These are phyloP conservation scores for Naganishia sp. DNA, from an alignment of 1,284 basidiomycete species.

Conservation along the genomic window DNA sequence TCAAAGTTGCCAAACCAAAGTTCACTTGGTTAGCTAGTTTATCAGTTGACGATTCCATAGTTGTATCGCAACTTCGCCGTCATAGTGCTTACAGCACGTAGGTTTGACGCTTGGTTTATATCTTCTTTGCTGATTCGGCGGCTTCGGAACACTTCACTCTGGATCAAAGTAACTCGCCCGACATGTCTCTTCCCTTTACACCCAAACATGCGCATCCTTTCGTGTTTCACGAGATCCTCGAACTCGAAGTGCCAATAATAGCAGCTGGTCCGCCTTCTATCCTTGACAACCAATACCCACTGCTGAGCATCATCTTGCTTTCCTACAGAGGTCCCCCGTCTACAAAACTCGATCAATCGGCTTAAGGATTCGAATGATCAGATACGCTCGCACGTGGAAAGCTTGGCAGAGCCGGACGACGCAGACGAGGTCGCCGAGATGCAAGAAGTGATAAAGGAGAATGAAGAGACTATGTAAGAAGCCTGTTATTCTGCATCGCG, in stretches of 20 bases:
- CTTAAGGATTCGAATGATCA: constrained; percentile 13
- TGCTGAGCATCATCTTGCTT: neutral
- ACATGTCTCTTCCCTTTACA: constrained; percentile 11
- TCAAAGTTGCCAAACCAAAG: too few relatives aligned
- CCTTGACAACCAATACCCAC: neutral
- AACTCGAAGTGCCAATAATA: constrained; percentile 28
- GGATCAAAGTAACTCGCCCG: neutral
- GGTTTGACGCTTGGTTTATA: too few relatives aligned
- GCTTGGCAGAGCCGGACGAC: constrained; percentile 6
- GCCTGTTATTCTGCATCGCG: neutral
- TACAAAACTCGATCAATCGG: constrained; percentile 11
- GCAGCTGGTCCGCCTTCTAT: constrained; percentile 15
- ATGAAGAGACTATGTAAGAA: constrained; percentile 23
- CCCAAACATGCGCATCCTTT: constrained; percentile 24
- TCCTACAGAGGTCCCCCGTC: constrained; percentile 15
- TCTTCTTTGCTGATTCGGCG: too few relatives aligned
- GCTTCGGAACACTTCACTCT: neutral
- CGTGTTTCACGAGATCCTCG: constrained; percentile 12
- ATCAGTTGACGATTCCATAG: too few relatives aligned
- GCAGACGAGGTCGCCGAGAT: constrained; percentile 19
- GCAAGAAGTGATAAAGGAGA: constrained; percentile 22
- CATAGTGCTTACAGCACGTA: too few relatives aligned
- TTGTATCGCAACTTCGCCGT: too few relatives aligned
- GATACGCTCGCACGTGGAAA: constrained; percentile 7
- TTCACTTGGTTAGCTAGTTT: too few relatives aligned